phyloP scores from a whole-genome alignment of 2,329 filamentous ascomycete species.

The Fusarium incarnatum region DNA sequence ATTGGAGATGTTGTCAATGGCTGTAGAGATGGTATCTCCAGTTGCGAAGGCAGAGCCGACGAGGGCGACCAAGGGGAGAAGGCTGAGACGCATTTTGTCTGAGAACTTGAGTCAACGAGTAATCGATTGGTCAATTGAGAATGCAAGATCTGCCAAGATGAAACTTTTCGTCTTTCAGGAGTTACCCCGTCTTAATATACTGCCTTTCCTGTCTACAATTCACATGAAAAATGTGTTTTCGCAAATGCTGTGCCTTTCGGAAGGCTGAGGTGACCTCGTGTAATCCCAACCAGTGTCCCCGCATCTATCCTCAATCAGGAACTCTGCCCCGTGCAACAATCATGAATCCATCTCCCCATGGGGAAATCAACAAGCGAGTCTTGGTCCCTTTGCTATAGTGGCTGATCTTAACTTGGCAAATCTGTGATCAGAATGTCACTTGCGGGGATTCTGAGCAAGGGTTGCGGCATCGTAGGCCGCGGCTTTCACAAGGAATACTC shows the following conservation, averaged over 20 bases:
- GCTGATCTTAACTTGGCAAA: conserved; percentile 28
- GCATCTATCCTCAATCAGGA: conserved; percentile 41
- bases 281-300: conserved; percentile 34
- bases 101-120: conserved; percentile 25
- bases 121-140: conserved; percentile 34
- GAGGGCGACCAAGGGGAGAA: conserved; percentile 42
- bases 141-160: conserved; percentile 22
- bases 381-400: conserved; percentile 26
- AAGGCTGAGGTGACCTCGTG: conserved; percentile 36
- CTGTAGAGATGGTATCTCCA: conserved; percentile 50
- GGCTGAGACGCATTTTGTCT: conserved; percentile 43
- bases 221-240: conserved; percentile 31
- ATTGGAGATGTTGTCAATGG: conserved; percentile 52
- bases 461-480: conserved; percentile 33
- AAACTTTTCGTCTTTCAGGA: conserved; percentile 6
- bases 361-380: conserved; percentile 23
- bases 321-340: conserved; percentile 30
- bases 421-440: conserved; percentile 27
- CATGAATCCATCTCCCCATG: conserved; percentile 29
- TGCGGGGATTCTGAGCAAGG: conserved; percentile 15
- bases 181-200: conserved; percentile 32
- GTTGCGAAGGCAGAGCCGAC: conserved; percentile 48
- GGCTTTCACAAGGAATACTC: conserved; percentile 18
- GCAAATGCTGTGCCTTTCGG: conserved; percentile 13
- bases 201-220: conserved; percentile 4